These are phyloP conservation scores for Aspergillus ustus DNA, from an alignment of 2,329 filamentous ascomycete genomes.

Conservation along the genomic window DNA sequence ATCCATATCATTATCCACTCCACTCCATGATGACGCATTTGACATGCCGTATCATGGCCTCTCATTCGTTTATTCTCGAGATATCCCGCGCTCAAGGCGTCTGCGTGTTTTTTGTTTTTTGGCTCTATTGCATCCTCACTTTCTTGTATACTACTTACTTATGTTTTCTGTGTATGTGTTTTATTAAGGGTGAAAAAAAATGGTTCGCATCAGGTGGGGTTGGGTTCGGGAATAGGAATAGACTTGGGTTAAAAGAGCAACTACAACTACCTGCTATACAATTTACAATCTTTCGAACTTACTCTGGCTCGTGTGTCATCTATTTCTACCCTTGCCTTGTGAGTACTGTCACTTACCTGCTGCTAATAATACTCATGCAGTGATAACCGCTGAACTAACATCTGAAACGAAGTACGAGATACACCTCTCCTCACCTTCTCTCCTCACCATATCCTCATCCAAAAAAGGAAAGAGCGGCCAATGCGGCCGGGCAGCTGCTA, in stretches of 20 bases:
- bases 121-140: background rate
- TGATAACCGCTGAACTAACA: too few relatives aligned
- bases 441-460: too few relatives aligned
- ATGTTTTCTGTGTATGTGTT: background rate
- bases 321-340: too few relatives aligned
- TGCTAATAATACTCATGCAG: too few relatives aligned
- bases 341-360: too few relatives aligned
- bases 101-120: slow-evolving; percentile 2
- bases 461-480: too few relatives aligned
- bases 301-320: background rate
- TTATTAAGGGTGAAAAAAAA: background rate
- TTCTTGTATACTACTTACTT: slow-evolving; percentile 2
- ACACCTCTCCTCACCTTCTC: too few relatives aligned
- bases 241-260: background rate
- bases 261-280: background rate
- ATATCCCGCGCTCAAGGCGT: slow-evolving; percentile 17
- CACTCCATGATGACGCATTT: slow-evolving; percentile 3
- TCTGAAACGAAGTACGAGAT: too few relatives aligned
- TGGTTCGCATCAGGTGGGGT: background rate
- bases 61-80: slow-evolving; percentile 4
- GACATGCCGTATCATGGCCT: background rate
- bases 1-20: background rate
- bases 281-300: background rate
- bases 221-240: background rate
- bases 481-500: too few relatives aligned